Evolutionary conservation across 495 filamentous ascomycete genomes (phyloP).

Genomic region (Chaetomidium leptoderma): DNA sequence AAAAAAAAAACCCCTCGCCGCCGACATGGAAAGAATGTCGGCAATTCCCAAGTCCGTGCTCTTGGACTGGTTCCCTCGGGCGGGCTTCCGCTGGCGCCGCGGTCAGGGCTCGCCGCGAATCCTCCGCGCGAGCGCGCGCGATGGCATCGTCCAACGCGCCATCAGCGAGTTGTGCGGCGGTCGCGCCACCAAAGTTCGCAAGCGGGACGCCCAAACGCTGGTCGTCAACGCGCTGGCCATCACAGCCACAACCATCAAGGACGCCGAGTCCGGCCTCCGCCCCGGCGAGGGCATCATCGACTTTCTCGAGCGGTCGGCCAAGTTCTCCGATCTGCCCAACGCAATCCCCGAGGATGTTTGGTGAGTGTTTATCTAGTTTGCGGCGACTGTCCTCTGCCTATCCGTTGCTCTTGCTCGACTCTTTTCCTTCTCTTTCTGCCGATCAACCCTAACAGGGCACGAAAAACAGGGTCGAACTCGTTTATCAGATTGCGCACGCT

Average conservation of each 20-base stretch:
- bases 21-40: background rate
- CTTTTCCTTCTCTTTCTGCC: too few relatives aligned
- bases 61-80: conserved; percentile 1
- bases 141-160: background rate
- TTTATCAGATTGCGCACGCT: conserved; percentile 3
- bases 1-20: background rate
- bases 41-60: background rate
- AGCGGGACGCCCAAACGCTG: background rate
- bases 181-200: background rate
- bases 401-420: too few relatives aligned
- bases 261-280: background rate
- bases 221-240: background rate
- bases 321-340: background rate
- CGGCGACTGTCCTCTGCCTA: too few relatives aligned
- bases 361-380: too few relatives aligned
- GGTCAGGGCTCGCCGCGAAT: conserved; percentile 1
- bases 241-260: background rate
- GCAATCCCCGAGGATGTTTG: background rate
- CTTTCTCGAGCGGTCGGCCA: background rate
- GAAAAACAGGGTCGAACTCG: conserved; percentile 4
- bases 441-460: background rate
- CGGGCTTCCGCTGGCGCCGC: conserved; percentile 2
- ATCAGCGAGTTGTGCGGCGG: background rate
- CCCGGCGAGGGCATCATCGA: conserved; percentile 8
- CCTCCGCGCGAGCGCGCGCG: background rate